Percentiles rank a stretch among this genome's conserved stretches.
These are phyloP conservation scores for Mycena vitilis DNA, from an alignment of 768 basidiomycete species.

Conservation along the genomic window DNA sequence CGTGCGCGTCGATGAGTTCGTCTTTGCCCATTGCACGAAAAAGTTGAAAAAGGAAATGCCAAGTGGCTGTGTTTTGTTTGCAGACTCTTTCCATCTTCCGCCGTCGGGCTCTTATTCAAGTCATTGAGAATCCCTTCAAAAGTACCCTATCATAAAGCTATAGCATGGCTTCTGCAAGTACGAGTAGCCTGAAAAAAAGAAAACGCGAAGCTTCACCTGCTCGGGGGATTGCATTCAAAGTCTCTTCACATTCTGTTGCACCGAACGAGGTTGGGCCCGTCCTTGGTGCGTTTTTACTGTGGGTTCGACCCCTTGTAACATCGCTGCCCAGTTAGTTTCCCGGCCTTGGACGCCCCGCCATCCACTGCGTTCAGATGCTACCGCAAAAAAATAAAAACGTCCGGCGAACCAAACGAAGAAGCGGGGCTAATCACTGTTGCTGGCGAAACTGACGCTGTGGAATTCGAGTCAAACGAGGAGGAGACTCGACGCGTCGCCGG, in stretches of 20 bases:
- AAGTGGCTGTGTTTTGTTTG: background rate
- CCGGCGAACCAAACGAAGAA: conserved; percentile 41
- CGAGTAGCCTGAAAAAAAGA: conserved; percentile 54
- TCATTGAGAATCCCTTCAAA: conserved; percentile 11
- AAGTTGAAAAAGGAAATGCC: background rate
- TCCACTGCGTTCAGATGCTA: conserved; percentile 50
- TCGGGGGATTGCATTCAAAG: conserved; percentile 49
- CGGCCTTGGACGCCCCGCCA: conserved; percentile 37
- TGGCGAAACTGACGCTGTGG: conserved; percentile 87
- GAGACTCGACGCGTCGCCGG: conserved; percentile 62
- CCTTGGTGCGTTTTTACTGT: conserved; percentile 51
- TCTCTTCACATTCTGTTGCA: conserved; percentile 44
- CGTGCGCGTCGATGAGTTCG: conserved; percentile 74
- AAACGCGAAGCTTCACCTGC: conserved; percentile 54
- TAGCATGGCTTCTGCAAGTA: conserved; percentile 23
- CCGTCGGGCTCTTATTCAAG: too few relatives aligned
- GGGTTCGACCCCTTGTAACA: conserved; percentile 10
- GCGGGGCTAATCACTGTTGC: conserved; percentile 62
- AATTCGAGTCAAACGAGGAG: conserved; percentile 78
- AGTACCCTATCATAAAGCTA: background rate
- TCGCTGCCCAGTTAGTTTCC: conserved; percentile 30
- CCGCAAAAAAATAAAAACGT: conserved; percentile 58
- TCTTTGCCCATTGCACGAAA: conserved; percentile 53
- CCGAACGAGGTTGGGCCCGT: conserved; percentile 58
- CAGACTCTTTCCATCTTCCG: too few relatives aligned